These are phyloP conservation scores for Nemania serpens DNA, from an alignment of 2,329 filamentous ascomycete species.

Conservation along the genomic window DNA sequence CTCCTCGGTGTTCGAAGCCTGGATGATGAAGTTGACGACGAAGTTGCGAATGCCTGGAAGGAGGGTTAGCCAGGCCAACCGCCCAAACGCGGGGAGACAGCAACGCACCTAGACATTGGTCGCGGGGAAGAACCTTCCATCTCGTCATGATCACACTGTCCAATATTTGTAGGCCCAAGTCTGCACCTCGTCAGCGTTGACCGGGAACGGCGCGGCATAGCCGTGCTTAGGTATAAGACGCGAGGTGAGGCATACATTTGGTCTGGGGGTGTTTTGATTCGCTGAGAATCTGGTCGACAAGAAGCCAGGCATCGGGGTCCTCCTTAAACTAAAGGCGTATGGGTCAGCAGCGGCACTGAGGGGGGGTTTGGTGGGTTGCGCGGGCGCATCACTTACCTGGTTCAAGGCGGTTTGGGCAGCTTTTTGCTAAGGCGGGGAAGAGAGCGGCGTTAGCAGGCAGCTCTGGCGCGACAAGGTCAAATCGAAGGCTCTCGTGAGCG, in stretches of 20 bases:
- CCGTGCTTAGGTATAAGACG: slow-evolving; percentile 7
- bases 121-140: slow-evolving; percentile 96
- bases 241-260: slow-evolving; percentile 72
- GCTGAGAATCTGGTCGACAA: slow-evolving; percentile 95
- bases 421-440: slow-evolving; percentile 75
- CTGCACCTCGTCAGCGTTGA: slow-evolving; percentile 52
- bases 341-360: slow-evolving; percentile 35
- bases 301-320: slow-evolving; percentile 95
- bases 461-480: slow-evolving; percentile 11
- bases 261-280: slow-evolving; percentile 93
- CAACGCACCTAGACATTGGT: slow-evolving; percentile 84
- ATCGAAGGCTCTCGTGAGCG: not conserved
- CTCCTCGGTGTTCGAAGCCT: slow-evolving; percentile 89
- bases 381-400: slow-evolving; percentile 66
- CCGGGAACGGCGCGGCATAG: not conserved
- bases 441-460: slow-evolving; percentile 32
- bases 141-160: slow-evolving; percentile 98
- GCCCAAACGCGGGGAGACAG: not conserved
- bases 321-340: slow-evolving; percentile 80
- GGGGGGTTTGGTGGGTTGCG: slow-evolving; percentile 9
- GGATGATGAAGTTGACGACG: slow-evolving; percentile 97
- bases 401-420: slow-evolving; percentile 90
- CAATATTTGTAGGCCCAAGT: slow-evolving; percentile 92
- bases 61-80: slow-evolving; percentile 26
- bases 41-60: slow-evolving; percentile 92